These are phyloP conservation scores for Teratosphaeria nubilosa DNA, from an alignment of 2,329 filamentous ascomycete genomes.

Conservation along the genomic window DNA sequence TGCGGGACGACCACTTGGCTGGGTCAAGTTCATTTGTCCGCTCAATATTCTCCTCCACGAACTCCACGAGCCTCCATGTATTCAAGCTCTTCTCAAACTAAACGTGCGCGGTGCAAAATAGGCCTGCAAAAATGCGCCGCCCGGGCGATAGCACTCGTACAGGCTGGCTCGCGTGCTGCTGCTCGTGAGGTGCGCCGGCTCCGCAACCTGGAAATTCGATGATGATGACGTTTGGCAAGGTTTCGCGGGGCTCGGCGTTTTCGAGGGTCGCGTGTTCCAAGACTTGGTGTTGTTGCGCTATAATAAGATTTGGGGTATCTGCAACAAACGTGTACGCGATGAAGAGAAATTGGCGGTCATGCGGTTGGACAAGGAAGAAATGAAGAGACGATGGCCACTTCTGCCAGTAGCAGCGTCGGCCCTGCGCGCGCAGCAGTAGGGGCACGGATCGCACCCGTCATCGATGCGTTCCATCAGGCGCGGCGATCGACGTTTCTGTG, in stretches of 20 bases:
- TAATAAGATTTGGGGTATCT: background rate
- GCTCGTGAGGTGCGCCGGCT: background rate
- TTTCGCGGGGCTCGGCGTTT: background rate
- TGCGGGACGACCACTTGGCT: background rate
- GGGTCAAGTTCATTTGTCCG: slow-evolving; percentile 4
- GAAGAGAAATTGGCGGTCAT: background rate
- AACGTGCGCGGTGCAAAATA: background rate
- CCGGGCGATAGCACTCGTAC: background rate
- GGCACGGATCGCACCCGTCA: background rate
- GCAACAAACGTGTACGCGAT: background rate
- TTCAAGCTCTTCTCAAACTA: background rate
- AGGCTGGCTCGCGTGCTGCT: background rate
- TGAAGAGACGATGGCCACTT: background rate
- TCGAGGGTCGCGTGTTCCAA: background rate
- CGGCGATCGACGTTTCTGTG: background rate
- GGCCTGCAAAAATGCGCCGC: background rate
- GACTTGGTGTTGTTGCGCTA: background rate
- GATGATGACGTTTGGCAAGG: background rate
- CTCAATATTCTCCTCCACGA: background rate
- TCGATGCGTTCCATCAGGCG: background rate
- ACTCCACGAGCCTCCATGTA: slow-evolving; percentile 1
- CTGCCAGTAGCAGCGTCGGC: background rate
- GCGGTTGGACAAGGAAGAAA: background rate
- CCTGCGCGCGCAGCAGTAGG: background rate
- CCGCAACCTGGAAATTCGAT: background rate